phyloP scores from a whole-genome alignment of 2,329 filamentous ascomycete genomes.

The Colletotrichum theobromicola region DNA sequence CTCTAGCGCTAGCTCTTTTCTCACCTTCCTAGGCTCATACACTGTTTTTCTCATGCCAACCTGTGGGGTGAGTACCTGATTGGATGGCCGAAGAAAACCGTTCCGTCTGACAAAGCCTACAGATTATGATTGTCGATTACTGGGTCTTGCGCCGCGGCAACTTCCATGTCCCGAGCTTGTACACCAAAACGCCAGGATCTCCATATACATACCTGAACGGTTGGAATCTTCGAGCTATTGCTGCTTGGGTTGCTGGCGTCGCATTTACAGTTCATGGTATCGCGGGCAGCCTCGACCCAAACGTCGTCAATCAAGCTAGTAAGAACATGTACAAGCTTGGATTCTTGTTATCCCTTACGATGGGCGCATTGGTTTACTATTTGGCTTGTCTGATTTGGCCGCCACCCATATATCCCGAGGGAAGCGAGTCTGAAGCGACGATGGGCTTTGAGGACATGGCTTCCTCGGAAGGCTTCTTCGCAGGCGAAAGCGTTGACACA shows the following conservation, averaged over 20 bases:
- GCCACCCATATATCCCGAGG: constrained; percentile 23
- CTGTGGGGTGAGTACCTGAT: constrained; percentile 18
- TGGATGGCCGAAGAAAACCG: no score
- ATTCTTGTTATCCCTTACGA: constrained; percentile 29
- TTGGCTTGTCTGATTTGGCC: constrained; percentile 23
- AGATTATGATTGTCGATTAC: constrained; percentile 40
- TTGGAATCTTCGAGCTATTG: background rate
- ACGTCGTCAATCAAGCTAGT: constrained; percentile 24
- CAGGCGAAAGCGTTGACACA: constrained; percentile 20
- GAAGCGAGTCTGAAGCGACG: constrained; percentile 3
- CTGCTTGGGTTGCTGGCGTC: background rate
- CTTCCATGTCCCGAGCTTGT: constrained; percentile 33
- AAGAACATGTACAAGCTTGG: constrained; percentile 31
- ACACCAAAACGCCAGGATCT: constrained; percentile 23
- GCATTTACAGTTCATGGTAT: constrained; percentile 30
- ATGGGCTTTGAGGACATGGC: constrained; percentile 24
- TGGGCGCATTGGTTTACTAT: constrained; percentile 29
- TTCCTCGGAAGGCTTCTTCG: constrained; percentile 25
- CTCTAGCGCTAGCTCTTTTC: constrained; percentile 23
- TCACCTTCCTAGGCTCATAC: constrained; percentile 29
- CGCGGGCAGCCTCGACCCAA: constrained; percentile 27
- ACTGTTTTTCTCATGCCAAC: constrained; percentile 38
- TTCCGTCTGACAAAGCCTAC: constrained; percentile 15
- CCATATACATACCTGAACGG: background rate
- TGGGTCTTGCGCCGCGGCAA: constrained; percentile 36